Percentiles rank a stretch among this genome's conserved stretches.
These are phyloP conservation scores for Onygenales sp. DNA, from an alignment of 2,329 filamentous ascomycete genomes.

Conservation along the genomic window DNA sequence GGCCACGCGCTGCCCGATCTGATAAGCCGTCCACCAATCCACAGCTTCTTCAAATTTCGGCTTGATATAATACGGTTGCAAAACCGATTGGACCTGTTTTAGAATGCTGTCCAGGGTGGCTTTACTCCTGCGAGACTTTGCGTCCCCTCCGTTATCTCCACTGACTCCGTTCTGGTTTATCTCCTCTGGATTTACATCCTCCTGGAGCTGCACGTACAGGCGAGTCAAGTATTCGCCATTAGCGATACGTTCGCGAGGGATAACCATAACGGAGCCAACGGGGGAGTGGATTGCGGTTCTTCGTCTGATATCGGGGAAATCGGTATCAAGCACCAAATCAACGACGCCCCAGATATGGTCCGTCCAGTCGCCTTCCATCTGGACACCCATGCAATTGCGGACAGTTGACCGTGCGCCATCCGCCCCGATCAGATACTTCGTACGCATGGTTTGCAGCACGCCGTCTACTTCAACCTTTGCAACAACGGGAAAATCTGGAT, in stretches of 20 bases:
- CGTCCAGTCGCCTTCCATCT: constrained; percentile 58
- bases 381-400: constrained; percentile 43
- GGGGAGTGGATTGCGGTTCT: constrained; percentile 69
- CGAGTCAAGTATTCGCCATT: constrained; percentile 60
- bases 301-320: constrained; percentile 73
- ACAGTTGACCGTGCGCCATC: constrained; percentile 62
- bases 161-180: constrained; percentile 51
- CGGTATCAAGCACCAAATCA: constrained; percentile 61
- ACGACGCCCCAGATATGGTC: constrained; percentile 68
- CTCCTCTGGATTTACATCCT: constrained; percentile 24
- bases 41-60: constrained; percentile 48
- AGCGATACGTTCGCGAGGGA: constrained; percentile 56
- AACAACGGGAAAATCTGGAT: constrained; percentile 29
- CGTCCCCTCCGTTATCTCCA: constrained; percentile 46
- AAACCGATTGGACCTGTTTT: constrained; percentile 54
- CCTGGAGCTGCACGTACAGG: constrained; percentile 45
- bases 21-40: constrained; percentile 69
- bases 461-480: constrained; percentile 23
- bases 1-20: constrained; percentile 60
- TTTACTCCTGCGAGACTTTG: constrained; percentile 16
- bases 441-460: constrained; percentile 37
- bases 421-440: constrained; percentile 63
- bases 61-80: constrained; percentile 57
- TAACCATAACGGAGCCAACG: constrained; percentile 72
- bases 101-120: constrained; percentile 57